Evolutionary conservation across 306 rosid species (phyloP), one percentile per base, ranked within the genome.

Genomic region (Sindora glabra): DNA sequence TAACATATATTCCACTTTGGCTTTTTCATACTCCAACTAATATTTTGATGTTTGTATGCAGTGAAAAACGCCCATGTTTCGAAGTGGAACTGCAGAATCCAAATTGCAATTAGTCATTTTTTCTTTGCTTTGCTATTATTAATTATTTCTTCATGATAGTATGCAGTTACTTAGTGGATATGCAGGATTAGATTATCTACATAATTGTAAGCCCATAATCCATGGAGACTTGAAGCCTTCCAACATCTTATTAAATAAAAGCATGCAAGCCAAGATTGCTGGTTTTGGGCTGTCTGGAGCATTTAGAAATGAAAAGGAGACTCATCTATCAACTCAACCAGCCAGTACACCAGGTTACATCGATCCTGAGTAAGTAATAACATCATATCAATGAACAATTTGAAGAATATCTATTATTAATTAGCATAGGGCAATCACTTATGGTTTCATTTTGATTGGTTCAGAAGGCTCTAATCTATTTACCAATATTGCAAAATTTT

Each of bases 281-380:
- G 77, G 77, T 46, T 80, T 80, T 44, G 86, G 86, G 2, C 10
- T 76, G 0, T 80, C 72, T 10, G 73, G 63, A 63, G 15, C 18
- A 17, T 66, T 69, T 14, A 7, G 15, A 0, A 16, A 15, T 10
- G 72, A 58, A 0, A 56, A 3, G 6, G 55, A 40, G 16, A 17
- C 78, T 56, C 75, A 71, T 34, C 5, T 44, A 1, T 23, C 42
- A 27, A 68, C 76, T 4, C 8, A 9, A 14, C 36, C 38, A 1
- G 71, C 56, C 13, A 78, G 82, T 0, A 77, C 74, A 23, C 38
- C 44, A 0, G 83, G 83, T 1, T 78, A 78, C 27, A 12, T 73
- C 1, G 74, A 73, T 38, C 79, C 73, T 9, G 70, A 69, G 83
- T 78, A 59, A 64, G 79, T n/a, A n/a, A n/a, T n/a, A n/a, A n/a